These are phyloP conservation scores for Fusarium sp. DNA, from an alignment of 2,329 filamentous ascomycete genomes.

Conservation along the genomic window DNA sequence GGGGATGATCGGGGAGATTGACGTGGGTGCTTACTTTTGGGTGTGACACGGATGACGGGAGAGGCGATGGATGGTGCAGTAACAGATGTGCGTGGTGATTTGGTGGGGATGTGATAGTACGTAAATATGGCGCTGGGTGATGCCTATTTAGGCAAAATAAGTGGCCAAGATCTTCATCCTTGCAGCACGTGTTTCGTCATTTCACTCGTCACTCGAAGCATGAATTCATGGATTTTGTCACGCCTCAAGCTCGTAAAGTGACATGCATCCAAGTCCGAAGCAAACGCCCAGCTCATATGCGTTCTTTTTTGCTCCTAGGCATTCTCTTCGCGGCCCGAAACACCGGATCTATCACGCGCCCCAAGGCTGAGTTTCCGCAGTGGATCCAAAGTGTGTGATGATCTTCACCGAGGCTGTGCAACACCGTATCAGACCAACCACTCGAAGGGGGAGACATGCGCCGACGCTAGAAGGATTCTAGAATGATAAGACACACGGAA, in stretches of 20 bases:
- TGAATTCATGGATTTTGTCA: background rate
- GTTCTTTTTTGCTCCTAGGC: background rate
- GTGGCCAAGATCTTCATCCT: conserved; percentile 1
- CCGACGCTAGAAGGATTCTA: background rate
- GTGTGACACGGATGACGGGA: background rate
- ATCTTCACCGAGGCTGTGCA: conserved; percentile 1
- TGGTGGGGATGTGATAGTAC: background rate
- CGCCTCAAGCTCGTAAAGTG: background rate
- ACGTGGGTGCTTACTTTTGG: background rate
- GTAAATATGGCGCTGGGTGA: background rate
- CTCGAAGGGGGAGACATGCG: background rate
- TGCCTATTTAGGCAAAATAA: conserved; percentile 3
- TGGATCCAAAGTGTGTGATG: background rate
- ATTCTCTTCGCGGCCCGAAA: background rate
- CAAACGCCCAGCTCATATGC: background rate
- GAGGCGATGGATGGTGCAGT: background rate
- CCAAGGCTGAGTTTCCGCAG: background rate
- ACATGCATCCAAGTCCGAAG: background rate
- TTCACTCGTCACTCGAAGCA: background rate
- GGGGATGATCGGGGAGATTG: background rate
- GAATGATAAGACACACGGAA: background rate
- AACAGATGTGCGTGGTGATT: background rate
- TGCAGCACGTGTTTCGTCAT: background rate
- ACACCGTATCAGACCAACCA: background rate
- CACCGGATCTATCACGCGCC: background rate